phyloP scores from a whole-genome alignment of 768 basidiomycete genomes.

The Goffeauzyma gilvescens region DNA sequence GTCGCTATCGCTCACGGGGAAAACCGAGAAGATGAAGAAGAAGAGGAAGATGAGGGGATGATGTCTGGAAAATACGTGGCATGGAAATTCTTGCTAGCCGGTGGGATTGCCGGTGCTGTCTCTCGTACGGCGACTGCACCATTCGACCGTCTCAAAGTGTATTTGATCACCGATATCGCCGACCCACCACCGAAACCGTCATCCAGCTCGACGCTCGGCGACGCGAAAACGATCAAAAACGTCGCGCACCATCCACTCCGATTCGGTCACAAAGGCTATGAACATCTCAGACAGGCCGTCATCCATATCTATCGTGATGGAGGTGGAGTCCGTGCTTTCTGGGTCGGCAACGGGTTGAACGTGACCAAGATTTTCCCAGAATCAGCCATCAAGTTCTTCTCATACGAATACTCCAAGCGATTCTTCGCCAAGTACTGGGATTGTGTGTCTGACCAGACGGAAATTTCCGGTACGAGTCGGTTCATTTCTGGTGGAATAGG shows the following conservation, averaged over 20 bases:
- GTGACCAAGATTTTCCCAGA: slow-evolving; percentile 92
- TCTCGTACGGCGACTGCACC: slow-evolving; percentile 93
- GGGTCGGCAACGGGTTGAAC: slow-evolving; percentile 84
- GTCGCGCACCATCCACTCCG: slow-evolving; percentile 35
- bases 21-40: slow-evolving; percentile 21
- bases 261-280: slow-evolving; percentile 24
- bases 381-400: slow-evolving; percentile 93
- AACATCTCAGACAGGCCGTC: slow-evolving; percentile 49
- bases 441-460: slow-evolving; percentile 63
- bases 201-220: background rate
- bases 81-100: slow-evolving; percentile 75
- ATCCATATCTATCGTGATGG: slow-evolving; percentile 72
- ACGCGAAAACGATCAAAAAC: slow-evolving; percentile 36
- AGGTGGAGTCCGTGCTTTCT: slow-evolving; percentile 64
- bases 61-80: slow-evolving; percentile 52
- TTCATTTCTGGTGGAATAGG: slow-evolving; percentile 92
- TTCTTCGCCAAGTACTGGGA: slow-evolving; percentile 84
- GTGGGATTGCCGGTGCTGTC: slow-evolving; percentile 85
- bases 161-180: slow-evolving; percentile 53
- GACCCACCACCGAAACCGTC: background rate
- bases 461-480: slow-evolving; percentile 77
- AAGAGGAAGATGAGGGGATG: slow-evolving; percentile 44
- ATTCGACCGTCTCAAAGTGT: slow-evolving; percentile 89
- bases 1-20: slow-evolving; percentile 10
- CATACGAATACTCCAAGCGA: slow-evolving; percentile 90